Percentiles rank a stretch among this genome's conserved stretches.
Conservation (phyloP, 768 basidiomycete genomes). For the Strobilomyces echinocephalus region DNA sequence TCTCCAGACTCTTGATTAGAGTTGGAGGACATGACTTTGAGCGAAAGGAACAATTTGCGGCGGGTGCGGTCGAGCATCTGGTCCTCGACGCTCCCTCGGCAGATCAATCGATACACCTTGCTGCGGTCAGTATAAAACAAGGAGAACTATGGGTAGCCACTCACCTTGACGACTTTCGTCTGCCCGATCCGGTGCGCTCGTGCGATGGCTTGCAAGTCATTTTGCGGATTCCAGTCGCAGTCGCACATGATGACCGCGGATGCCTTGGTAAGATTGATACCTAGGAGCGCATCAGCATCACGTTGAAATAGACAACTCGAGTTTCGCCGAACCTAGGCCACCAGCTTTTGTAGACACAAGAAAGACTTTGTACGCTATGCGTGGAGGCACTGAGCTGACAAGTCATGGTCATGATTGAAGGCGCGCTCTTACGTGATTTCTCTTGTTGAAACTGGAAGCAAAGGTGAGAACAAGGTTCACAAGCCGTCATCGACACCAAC, state of each 20-base stretch:
- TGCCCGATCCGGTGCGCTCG: constrained; percentile 81
- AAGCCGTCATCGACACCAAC: constrained; percentile 27
- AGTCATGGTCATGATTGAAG: neutral
- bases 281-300: constrained; percentile 31
- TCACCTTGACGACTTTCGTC: constrained; percentile 62
- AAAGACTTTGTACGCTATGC: constrained; percentile 58
- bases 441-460: constrained; percentile 51
- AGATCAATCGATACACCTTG: constrained; percentile 66
- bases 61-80: constrained; percentile 71
- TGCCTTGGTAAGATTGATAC: constrained; percentile 81
- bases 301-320: neutral
- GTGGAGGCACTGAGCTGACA: constrained; percentile 1
- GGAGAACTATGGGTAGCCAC: neutral
- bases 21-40: constrained; percentile 54
- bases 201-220: constrained; percentile 82
- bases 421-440: constrained; percentile 42
- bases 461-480: neutral
- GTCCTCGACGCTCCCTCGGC: constrained; percentile 68
- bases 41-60: constrained; percentile 62
- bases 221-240: constrained; percentile 66
- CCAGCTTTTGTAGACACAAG: constrained; percentile 69
- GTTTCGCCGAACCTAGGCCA: constrained; percentile 47
- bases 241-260: constrained; percentile 80
- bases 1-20: constrained; percentile 24
- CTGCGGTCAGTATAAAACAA: neutral